Conservation (phyloP, 1,284 basidiomycete species). For the Sanghuangporus baumii region DNA sequence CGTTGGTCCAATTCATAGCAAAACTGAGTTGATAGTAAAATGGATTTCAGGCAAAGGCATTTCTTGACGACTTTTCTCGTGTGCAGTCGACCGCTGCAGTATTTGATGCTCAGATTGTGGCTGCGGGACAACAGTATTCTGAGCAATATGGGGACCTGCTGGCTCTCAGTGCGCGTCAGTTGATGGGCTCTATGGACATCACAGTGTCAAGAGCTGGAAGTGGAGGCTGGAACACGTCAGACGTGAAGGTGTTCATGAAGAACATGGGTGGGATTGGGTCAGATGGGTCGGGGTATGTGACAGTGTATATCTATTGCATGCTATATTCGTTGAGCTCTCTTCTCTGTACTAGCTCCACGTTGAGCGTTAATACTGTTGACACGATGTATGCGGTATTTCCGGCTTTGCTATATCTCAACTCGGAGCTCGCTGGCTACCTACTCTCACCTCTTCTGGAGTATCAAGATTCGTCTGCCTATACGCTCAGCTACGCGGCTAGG, state of each 20-base stretch:
- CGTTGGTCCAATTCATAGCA: background rate
- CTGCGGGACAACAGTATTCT: conserved; percentile 20
- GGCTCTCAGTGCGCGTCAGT: conserved; percentile 34
- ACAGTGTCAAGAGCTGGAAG: conserved; percentile 26
- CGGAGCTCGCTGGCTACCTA: conserved; percentile 33
- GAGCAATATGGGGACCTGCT: conserved; percentile 34
- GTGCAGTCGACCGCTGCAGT: conserved; percentile 27
- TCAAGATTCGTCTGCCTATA: conserved; percentile 28
- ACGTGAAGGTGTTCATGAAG: conserved; percentile 20
- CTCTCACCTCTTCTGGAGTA: conserved; percentile 41
- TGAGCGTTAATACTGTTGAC: conserved; percentile 42
- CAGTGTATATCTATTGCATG: background rate
- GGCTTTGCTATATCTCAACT: conserved; percentile 40
- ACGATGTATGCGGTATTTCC: conserved; percentile 43
- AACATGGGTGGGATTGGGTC: conserved; percentile 5
- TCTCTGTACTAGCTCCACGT: background rate
- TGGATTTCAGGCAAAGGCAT: conserved; percentile 31
- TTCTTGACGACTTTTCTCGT: conserved; percentile 33
- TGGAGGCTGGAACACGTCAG: conserved; percentile 24
- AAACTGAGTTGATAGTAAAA: background rate
- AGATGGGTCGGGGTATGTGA: background rate
- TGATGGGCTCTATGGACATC: conserved; percentile 35
- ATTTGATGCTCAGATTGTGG: conserved; percentile 27
- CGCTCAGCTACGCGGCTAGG: conserved; percentile 31
- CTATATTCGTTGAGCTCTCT: background rate